Evolutionary conservation across 2,329 filamentous ascomycete genomes (phyloP).

Genomic region (Cryphonectria parasitica): DNA sequence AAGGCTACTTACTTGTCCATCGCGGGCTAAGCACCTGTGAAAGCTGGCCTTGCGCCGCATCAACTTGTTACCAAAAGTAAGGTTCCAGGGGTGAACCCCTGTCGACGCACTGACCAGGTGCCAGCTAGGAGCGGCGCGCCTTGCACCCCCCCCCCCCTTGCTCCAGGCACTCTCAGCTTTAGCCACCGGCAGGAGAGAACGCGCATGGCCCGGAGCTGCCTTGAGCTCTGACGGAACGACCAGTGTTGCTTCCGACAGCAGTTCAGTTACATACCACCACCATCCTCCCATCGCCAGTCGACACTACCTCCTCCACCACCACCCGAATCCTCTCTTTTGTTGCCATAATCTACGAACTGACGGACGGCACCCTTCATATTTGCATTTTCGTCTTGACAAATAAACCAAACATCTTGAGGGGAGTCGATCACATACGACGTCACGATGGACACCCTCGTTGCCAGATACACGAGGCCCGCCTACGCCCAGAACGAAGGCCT

Average conservation of each 20-base stretch:
- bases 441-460: conserved; percentile 88
- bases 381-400: conserved; percentile 57
- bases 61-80: background rate
- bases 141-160: background rate
- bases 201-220: conserved; percentile 30
- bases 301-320: background rate
- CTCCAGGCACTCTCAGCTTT: conserved; percentile 1
- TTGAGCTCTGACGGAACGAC: conserved; percentile 28
- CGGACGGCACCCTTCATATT: background rate
- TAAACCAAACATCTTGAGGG: conserved; percentile 70
- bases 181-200: conserved; percentile 26
- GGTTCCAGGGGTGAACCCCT: background rate
- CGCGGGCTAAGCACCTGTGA: conserved; percentile 3
- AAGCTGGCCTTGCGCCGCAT: conserved; percentile 9
- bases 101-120: conserved; percentile 9
- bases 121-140: background rate
- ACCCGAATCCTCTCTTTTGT: conserved; percentile 8
- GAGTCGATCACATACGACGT: conserved; percentile 57
- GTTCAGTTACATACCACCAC: conserved; percentile 15
- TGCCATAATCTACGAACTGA: background rate
- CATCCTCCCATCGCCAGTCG: conserved; percentile 15
- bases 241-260: background rate
- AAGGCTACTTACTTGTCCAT: background rate
- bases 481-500: conserved; percentile 73
- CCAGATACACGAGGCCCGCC: conserved; percentile 83